phyloP scores from a whole-genome alignment of 2,329 filamentous ascomycete genomes.

The Paracoccidioides lutzii region DNA sequence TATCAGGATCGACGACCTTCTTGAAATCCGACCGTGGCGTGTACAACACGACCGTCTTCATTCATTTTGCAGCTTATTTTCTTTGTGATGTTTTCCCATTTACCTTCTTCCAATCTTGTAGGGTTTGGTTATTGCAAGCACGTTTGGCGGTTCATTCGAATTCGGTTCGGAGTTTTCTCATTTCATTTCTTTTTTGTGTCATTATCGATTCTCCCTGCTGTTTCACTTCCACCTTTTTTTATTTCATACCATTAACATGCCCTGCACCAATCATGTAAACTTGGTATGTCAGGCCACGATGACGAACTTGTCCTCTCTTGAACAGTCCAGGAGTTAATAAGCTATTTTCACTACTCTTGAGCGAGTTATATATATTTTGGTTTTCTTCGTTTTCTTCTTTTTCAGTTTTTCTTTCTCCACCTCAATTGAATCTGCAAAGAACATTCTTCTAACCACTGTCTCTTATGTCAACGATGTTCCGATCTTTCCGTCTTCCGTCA shows the following conservation, averaged over 20 bases:
- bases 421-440: slow-evolving; percentile 4
- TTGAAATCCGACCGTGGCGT: slow-evolving; percentile 9
- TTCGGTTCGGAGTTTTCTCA: slow-evolving; percentile 4
- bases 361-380: background rate
- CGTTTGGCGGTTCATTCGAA: slow-evolving; percentile 7
- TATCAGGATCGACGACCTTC: slow-evolving; percentile 2
- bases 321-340: background rate
- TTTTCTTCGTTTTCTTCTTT: background rate
- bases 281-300: slow-evolving; percentile 8
- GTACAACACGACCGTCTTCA: slow-evolving; percentile 5
- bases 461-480: background rate
- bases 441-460: slow-evolving; percentile 6
- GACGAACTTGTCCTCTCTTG: background rate
- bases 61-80: slow-evolving; percentile 6
- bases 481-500: slow-evolving; percentile 11
- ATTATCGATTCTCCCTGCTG: slow-evolving; percentile 2
- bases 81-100: slow-evolving; percentile 1
- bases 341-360: slow-evolving; percentile 1
- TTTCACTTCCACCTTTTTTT: slow-evolving; percentile 3
- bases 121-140: slow-evolving; percentile 6
- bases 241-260: background rate
- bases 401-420: background rate
- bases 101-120: slow-evolving; percentile 1
- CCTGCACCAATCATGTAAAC: slow-evolving; percentile 6
- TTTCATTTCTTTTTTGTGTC: background rate